phyloP scores from a whole-genome alignment of 1,284 basidiomycete species.

The Ustilago crameri region DNA sequence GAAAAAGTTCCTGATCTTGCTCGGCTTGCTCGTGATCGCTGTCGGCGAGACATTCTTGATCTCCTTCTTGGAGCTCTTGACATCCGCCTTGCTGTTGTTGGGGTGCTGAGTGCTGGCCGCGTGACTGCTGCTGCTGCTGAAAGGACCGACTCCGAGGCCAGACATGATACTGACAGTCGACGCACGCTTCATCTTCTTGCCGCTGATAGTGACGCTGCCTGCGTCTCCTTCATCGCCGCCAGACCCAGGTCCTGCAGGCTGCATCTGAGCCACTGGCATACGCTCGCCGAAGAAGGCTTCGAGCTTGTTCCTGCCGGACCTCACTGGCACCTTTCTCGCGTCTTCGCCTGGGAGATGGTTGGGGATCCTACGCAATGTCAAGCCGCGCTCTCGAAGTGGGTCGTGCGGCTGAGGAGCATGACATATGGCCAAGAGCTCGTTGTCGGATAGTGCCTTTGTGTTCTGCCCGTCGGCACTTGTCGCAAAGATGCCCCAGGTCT shows the following conservation, averaged over 20 bases:
- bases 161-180: slow-evolving; percentile 94
- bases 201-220: slow-evolving; percentile 50
- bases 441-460: slow-evolving; percentile 62
- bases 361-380: slow-evolving; percentile 73
- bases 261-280: slow-evolving; percentile 49
- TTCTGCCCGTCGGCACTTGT: slow-evolving; percentile 59
- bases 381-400: slow-evolving; percentile 79
- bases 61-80: slow-evolving; percentile 28
- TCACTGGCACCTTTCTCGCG: slow-evolving; percentile 28
- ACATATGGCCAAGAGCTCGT: slow-evolving; percentile 85
- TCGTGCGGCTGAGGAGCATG: slow-evolving; percentile 83
- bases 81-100: slow-evolving; percentile 10
- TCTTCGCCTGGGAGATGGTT: slow-evolving; percentile 49
- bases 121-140: slow-evolving; percentile 23
- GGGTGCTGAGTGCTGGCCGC: slow-evolving; percentile 3
- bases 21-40: slow-evolving; percentile 46
- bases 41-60: slow-evolving; percentile 19
- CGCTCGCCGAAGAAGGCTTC: slow-evolving; percentile 75
- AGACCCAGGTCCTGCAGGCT: slow-evolving; percentile 59
- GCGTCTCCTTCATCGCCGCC: slow-evolving; percentile 51
- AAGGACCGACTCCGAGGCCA: slow-evolving; percentile 74
- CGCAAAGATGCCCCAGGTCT: slow-evolving; percentile 63
- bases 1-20: slow-evolving; percentile 90
- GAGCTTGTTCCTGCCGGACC: slow-evolving; percentile 68
- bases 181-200: slow-evolving; percentile 85